Evolutionary conservation across 208 protist genomes (phyloP), one percentile per base, ranked within the genome.

Genomic region (Polymyxa betae): DNA sequence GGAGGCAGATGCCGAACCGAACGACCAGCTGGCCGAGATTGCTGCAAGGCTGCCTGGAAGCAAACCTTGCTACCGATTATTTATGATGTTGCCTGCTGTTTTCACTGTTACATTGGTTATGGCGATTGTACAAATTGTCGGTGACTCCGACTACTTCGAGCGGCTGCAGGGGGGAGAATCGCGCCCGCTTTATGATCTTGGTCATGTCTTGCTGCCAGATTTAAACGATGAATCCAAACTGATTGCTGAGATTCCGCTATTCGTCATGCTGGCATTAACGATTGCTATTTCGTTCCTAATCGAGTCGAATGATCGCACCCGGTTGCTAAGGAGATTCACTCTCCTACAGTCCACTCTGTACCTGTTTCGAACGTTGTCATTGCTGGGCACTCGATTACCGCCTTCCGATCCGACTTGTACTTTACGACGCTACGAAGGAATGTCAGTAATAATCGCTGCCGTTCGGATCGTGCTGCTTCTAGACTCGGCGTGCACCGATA

Each of bases 191-290:
- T 43, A 82, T n/a, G 72, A 82, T 43, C 5, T 82, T 35, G 72
- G 72, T 43, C 72, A 82, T 43, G 5, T 5, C 35, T 40, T 43
- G 72, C 72, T 82, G 16, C 72, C 72, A n/a, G 24, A 60, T 24
- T 29, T 60, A 24, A 60, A 60, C 49, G 72, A 82, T 12, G 12
- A 5, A 5, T n/a, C 5, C 12, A 43, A 45, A 12, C n/a, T 35
- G n/a, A 45, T 82, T n/a, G 72, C 72, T 12, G 72, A 82, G n/a
- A 43, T 43, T n/a, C 72, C 72, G 72, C 72, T 82, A 12, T 82
- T 35, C 12, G 35, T 35, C 35, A 20, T 82, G 72, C 72, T 82
- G 72, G 72, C 16, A 5, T 45, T 82, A 43, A 82, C 72, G 72
- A 35, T n/a, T 35, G 72, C n/a, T 12, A 35, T 82, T 20, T 82